Conservation (phyloP, 108 stramenopile genomes). For the Seminavis robusta region DNA sequence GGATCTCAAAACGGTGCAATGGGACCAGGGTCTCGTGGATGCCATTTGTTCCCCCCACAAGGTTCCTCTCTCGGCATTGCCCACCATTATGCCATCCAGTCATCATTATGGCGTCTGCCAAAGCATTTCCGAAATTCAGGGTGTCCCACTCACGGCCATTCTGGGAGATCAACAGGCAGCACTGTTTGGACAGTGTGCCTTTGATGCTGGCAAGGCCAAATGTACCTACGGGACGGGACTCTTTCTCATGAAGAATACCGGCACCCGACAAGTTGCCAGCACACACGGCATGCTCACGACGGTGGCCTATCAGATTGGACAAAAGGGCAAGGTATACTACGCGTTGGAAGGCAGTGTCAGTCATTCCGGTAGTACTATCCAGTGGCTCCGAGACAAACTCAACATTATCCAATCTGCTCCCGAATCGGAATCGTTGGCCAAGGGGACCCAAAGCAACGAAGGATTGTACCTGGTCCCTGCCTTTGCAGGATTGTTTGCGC, state of each 20-base stretch:
- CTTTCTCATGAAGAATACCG: slow-evolving; percentile 98
- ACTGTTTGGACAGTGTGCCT: slow-evolving; percentile 93
- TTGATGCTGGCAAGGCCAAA: slow-evolving; percentile 88
- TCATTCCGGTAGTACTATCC: slow-evolving; percentile 90
- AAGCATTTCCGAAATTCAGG: slow-evolving; percentile 42
- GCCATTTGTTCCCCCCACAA: slow-evolving; percentile 51
- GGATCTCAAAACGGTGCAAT: slow-evolving; percentile 77
- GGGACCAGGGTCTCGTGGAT: slow-evolving; percentile 79
- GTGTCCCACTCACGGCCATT: slow-evolving; percentile 79
- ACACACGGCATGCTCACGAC: slow-evolving; percentile 95
- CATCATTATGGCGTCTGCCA: slow-evolving; percentile 40
- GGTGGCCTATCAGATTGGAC: slow-evolving; percentile 88
- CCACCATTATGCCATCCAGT: slow-evolving; percentile 65
- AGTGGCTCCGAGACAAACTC: slow-evolving; percentile 97
- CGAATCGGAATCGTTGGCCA: slow-evolving; percentile 86
- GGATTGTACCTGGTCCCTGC: slow-evolving; percentile 97
- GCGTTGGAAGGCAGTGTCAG: slow-evolving; percentile 96
- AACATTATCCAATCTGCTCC: slow-evolving; percentile 74
- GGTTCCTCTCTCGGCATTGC: slow-evolving; percentile 56
- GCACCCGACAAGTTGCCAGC: slow-evolving; percentile 46
- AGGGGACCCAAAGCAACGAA: slow-evolving; percentile 59
- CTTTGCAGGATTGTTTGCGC: slow-evolving; percentile 95
- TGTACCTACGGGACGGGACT: slow-evolving; percentile 98
- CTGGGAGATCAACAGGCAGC: slow-evolving; percentile 98
- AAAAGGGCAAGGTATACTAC: slow-evolving; percentile 61